A percentile compares a stretch with the other conserved stretches of the same genome.
phyloP scores from a whole-genome alignment of 2,329 filamentous ascomycete species.

The Pseudocercospora crystallina region DNA sequence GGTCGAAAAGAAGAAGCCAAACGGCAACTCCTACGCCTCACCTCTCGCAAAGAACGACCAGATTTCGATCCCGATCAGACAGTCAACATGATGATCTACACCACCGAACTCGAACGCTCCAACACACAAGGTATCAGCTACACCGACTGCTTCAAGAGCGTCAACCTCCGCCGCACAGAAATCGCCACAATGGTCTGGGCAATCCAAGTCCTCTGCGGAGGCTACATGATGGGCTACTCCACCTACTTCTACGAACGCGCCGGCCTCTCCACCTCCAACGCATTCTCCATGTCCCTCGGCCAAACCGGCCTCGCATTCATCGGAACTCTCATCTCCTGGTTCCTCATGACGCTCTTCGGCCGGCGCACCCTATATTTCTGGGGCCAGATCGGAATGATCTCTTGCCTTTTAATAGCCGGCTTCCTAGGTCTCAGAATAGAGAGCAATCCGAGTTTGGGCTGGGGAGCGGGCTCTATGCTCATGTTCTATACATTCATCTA shows the following conservation, averaged over 20 bases:
- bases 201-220: conserved; percentile 37
- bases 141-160: conserved; percentile 40
- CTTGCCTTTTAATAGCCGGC: conserved; percentile 24
- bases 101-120: conserved; percentile 37
- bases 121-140: conserved; percentile 32
- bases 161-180: conserved; percentile 49
- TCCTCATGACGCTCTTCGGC: conserved; percentile 35
- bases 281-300: conserved; percentile 40
- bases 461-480: conserved; percentile 25
- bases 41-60: conserved; percentile 25
- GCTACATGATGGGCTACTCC: conserved; percentile 36
- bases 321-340: conserved; percentile 34
- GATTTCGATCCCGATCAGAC: conserved; percentile 28
- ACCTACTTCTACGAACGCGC: conserved; percentile 43
- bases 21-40: conserved; percentile 24
- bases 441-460: conserved; percentile 14
- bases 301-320: conserved; percentile 30
- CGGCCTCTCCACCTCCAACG: conserved; percentile 32
- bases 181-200: conserved; percentile 40
- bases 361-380: conserved; percentile 37
- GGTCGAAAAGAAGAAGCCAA: conserved; percentile 30
- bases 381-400: conserved; percentile 20
- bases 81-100: conserved; percentile 41
- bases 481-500: conserved; percentile 23
- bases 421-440: conserved; percentile 20